Evolutionary conservation across 1,139 yeast genomes (phyloP), one percentile per base, ranked within the genome.

Genomic region (Saccharomyces pastorianus): DNA sequence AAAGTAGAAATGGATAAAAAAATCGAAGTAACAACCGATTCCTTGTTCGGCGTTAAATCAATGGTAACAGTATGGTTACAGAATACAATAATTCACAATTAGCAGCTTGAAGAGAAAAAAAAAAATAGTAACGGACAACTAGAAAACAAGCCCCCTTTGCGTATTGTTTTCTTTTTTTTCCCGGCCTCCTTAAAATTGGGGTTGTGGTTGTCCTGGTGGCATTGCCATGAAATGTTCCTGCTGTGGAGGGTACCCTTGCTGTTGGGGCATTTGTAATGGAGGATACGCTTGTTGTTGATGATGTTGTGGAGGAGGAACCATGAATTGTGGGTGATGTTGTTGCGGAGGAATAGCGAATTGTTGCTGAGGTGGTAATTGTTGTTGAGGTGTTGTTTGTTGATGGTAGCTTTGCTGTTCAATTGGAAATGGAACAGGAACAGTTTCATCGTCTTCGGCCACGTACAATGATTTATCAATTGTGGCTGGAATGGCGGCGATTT

Each of bases 401-500:
- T 53, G 58, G 23, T 57, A 58, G 51, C 56, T 55, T 42, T 49
- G 56, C 47, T 52, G 57, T 11, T 71, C 88, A 61, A 87, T 80
- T 64, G 88, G 89, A 78, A 88, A 87, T 23, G 96, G 96, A 67
- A 83, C 84, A 63, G 96, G 97, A 58, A 90, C 89, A 32, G 84
- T 78, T 26, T 81, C 82, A 51, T 79, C 79, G 67, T 88, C 82
- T 59, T 87, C 91, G 48, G 95, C 95, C 58, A 91, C 99, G 67
- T 93, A 93, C 62, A 93, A 78, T 14, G 86, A 79, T 71, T 83
- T 85, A 73, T 93, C 99, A 66, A 93, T 93, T 51, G 81, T 81
- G 17, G 90, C 84, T 48, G 99, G 99, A 65, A 93, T 93, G 58
- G 98, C 97, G 68, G 88, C 89, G 71, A 93, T 93, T 71, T 95